These are phyloP conservation scores for Cladosporium sp. DNA, from an alignment of 2,329 filamentous ascomycete species.

Conservation along the genomic window DNA sequence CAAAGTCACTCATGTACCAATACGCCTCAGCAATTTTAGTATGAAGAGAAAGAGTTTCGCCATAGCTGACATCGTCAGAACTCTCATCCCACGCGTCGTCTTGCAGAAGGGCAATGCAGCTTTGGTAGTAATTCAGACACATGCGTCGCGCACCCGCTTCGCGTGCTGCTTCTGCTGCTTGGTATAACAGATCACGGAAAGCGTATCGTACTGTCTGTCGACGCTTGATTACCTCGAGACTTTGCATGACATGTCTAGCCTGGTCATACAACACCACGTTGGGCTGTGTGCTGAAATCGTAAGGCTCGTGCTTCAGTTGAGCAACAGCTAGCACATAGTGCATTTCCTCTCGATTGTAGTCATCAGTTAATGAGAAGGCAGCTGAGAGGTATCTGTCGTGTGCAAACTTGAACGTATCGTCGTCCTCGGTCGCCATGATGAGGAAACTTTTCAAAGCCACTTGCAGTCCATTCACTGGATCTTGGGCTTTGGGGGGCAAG, in stretches of 20 bases:
- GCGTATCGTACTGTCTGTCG: constrained; percentile 50
- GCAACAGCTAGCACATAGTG: constrained; percentile 85
- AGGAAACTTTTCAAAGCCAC: constrained; percentile 77
- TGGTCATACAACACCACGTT: constrained; percentile 64
- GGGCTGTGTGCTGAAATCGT: constrained; percentile 56
- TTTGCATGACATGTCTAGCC: constrained; percentile 78
- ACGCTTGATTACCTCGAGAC: constrained; percentile 71
- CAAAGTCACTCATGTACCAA: constrained; percentile 72
- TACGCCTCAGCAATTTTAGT: constrained; percentile 80
- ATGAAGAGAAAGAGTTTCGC: constrained; percentile 79
- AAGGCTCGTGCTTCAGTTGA: constrained; percentile 68
- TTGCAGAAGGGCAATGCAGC: constrained; percentile 77
- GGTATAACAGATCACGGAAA: constrained; percentile 74
- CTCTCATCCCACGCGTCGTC: constrained; percentile 71
- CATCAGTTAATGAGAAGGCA: constrained; percentile 69
- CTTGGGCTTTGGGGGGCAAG: constrained; percentile 60
- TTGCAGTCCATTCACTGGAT: constrained; percentile 77
- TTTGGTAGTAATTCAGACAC: constrained; percentile 77
- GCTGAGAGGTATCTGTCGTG: constrained; percentile 86
- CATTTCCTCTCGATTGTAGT: constrained; percentile 70
- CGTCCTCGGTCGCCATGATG: constrained; percentile 76
- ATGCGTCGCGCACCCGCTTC: constrained; percentile 82
- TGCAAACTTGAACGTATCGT: constrained; percentile 82
- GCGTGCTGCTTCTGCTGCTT: constrained; percentile 74
- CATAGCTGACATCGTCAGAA: constrained; percentile 72